Evolutionary conservation across 768 basidiomycete species (phyloP).

Genomic region (Leccinum incarnatum): DNA sequence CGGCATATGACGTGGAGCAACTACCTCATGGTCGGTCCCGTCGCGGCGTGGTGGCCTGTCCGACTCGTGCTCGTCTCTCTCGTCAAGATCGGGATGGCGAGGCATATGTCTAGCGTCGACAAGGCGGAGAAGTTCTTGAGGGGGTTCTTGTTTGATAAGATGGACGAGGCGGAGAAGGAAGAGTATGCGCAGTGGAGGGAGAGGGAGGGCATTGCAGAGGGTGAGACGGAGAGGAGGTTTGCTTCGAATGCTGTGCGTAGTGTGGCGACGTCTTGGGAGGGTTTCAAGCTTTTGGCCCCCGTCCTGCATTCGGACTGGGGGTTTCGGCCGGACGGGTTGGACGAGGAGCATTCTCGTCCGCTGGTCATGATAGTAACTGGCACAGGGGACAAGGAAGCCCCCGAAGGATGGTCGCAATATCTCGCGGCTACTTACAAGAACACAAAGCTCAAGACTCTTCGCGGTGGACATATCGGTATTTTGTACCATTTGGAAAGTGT

Average conservation of each 20-base stretch:
- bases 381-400: slow-evolving; percentile 41
- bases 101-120: slow-evolving; percentile 37
- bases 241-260: slow-evolving; percentile 45
- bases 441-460: slow-evolving; percentile 37
- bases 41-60: slow-evolving; percentile 41
- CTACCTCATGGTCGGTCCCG: slow-evolving; percentile 48
- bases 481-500: slow-evolving; percentile 46
- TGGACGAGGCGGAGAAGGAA: slow-evolving; percentile 36
- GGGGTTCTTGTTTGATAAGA: slow-evolving; percentile 37
- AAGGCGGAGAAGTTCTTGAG: slow-evolving; percentile 43
- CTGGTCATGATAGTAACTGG: slow-evolving; percentile 46
- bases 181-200: slow-evolving; percentile 41
- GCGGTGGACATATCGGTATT: slow-evolving; percentile 49
- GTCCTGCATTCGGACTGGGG: slow-evolving; percentile 54
- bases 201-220: slow-evolving; percentile 39
- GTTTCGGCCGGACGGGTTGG: slow-evolving; percentile 40
- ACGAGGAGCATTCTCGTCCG: slow-evolving; percentile 43
- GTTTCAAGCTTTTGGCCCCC: slow-evolving; percentile 42
- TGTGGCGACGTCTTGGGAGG: slow-evolving; percentile 49
- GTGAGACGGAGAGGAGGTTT: slow-evolving; percentile 41
- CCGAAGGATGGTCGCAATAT: slow-evolving; percentile 46
- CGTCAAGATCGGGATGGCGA: slow-evolving; percentile 30
- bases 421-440: slow-evolving; percentile 48
- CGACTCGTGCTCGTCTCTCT: slow-evolving; percentile 33
- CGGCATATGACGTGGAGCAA: slow-evolving; percentile 44